Evolutionary conservation across 768 basidiomycete genomes (phyloP).

Genomic region (Ephemerocybe angulata): DNA sequence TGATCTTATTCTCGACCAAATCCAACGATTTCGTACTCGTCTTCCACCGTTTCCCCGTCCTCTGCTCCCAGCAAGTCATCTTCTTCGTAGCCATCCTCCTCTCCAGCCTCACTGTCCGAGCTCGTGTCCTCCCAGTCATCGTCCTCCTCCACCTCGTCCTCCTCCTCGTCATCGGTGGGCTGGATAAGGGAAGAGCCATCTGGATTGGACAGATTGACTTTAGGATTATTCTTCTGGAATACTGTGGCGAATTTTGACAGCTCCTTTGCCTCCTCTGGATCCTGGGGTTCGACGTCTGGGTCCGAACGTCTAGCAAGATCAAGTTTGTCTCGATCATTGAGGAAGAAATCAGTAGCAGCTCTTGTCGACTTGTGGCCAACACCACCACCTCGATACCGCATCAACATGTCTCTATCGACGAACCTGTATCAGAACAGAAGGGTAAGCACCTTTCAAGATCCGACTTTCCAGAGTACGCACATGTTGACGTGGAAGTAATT

Average conservation of each 20-base stretch:
- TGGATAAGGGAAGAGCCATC: background rate
- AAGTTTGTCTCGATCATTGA: background rate
- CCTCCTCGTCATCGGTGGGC: background rate
- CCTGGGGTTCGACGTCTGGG: background rate
- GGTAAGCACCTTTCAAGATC: background rate
- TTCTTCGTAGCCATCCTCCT: background rate
- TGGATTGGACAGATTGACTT: background rate
- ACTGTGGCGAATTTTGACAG: background rate
- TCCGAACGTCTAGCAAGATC: background rate
- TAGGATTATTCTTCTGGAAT: background rate
- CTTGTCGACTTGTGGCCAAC: constrained; percentile 22
- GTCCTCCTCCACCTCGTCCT: background rate
- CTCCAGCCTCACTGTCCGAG: background rate
- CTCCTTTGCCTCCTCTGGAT: background rate
- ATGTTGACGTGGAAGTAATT: constrained; percentile 31
- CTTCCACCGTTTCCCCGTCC: background rate
- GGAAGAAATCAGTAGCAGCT: constrained; percentile 6
- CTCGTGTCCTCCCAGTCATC: background rate
- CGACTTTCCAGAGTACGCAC: constrained; percentile 20
- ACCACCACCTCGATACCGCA: constrained; percentile 25
- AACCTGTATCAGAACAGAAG: constrained; percentile 16
- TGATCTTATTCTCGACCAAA: no score
- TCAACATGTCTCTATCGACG: constrained; percentile 29
- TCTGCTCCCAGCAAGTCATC: no score
- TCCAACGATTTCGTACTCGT: background rate